Percentiles rank a stretch among this genome's conserved stretches.
phyloP scores from a whole-genome alignment of 2,329 filamentous ascomycete genomes.

The Penicillium verrucosum region DNA sequence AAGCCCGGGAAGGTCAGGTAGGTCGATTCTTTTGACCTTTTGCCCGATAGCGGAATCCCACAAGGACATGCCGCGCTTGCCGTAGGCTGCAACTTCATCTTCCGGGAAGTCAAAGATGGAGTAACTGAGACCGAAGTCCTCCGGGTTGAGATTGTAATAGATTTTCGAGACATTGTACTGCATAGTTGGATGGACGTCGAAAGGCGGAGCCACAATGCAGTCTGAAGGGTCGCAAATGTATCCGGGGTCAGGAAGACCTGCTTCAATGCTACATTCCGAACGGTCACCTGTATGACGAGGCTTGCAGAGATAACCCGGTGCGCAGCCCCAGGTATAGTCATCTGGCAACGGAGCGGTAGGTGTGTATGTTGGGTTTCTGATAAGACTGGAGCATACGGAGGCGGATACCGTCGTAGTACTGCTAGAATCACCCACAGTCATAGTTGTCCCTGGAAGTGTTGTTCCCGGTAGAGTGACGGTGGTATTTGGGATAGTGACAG shows the following conservation, averaged over 20 bases:
- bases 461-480: constrained; percentile 3
- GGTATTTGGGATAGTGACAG: constrained; percentile 2
- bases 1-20: constrained; percentile 2
- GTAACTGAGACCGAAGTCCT: constrained; percentile 61
- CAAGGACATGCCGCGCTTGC: constrained; percentile 3
- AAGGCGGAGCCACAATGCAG: constrained; percentile 36
- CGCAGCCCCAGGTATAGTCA: constrained; percentile 44
- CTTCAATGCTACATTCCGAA: constrained; percentile 40
- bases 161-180: constrained; percentile 54
- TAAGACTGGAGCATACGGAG: constrained; percentile 29
- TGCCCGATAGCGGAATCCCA: background rate
- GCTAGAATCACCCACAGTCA: too few species aligned
- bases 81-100: background rate
- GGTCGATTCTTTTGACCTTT: background rate
- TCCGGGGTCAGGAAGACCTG: constrained; percentile 37
- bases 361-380: constrained; percentile 32
- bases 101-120: constrained; percentile 51
- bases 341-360: constrained; percentile 24
- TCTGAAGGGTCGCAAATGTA: constrained; percentile 42
- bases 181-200: constrained; percentile 20
- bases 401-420: constrained; percentile 1
- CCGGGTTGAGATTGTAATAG: constrained; percentile 65
- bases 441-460: constrained; percentile 1
- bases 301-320: constrained; percentile 43
- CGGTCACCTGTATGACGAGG: constrained; percentile 32